Evolutionary conservation across 2,329 filamentous ascomycete genomes (phyloP).

Genomic region (Phoma herbarum): DNA sequence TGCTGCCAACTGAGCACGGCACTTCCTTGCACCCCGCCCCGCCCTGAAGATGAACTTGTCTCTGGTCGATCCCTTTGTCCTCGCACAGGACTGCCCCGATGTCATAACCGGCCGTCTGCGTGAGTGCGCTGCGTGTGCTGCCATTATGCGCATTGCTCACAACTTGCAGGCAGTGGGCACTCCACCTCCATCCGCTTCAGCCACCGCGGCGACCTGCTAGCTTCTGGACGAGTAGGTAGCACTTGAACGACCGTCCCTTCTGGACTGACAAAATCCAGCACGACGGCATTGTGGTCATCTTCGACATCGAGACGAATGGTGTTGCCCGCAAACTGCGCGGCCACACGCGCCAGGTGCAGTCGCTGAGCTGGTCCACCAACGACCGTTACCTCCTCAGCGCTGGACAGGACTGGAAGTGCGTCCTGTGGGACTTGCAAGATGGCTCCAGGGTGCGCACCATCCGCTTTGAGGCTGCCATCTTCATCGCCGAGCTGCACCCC

Average conservation of each 20-base stretch:
- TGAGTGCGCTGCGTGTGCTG: constrained; percentile 50
- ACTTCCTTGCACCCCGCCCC: constrained; percentile 24
- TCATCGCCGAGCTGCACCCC: constrained; percentile 94
- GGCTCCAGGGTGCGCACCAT: constrained; percentile 79
- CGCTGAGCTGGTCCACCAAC: constrained; percentile 91
- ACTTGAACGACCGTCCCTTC: background rate
- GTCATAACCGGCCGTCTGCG: constrained; percentile 87
- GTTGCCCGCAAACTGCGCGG: constrained; percentile 93
- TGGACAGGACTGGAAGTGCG: constrained; percentile 95
- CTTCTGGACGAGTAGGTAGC: constrained; percentile 78
- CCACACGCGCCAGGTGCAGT: constrained; percentile 93
- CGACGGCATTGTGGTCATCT: constrained; percentile 94
- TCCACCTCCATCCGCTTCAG: constrained; percentile 83
- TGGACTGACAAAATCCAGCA: constrained; percentile 52
- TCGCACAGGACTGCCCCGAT: constrained; percentile 87
- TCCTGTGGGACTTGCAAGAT: constrained; percentile 89
- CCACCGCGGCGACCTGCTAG: constrained; percentile 91
- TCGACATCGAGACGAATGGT: constrained; percentile 97
- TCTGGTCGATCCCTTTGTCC: constrained; percentile 74
- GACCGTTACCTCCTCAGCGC: constrained; percentile 91
- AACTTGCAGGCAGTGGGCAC: constrained; percentile 64
- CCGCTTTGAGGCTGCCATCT: constrained; percentile 90
- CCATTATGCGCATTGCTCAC: constrained; percentile 23
- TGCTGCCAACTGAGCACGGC: constrained; percentile 31
- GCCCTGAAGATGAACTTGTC: constrained; percentile 71